These are phyloP conservation scores for Plasmodium fragile DNA, from an alignment of 169 alveolate species.

Conservation along the genomic window DNA sequence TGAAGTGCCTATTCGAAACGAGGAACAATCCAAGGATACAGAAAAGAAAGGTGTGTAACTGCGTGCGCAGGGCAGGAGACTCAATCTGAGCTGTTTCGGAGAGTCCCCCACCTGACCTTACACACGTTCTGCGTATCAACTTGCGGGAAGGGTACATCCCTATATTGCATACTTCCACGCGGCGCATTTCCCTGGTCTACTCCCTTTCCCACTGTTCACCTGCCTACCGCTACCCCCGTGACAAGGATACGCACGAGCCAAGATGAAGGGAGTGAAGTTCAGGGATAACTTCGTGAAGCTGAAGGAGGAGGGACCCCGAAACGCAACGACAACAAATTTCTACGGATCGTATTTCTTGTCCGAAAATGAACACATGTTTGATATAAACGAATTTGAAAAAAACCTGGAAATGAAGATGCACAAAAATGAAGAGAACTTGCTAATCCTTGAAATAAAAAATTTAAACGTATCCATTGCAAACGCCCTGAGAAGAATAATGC, in stretches of 20 bases:
- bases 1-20: neutral
- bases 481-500: conserved; percentile 95
- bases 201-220: neutral
- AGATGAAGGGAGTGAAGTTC: conserved; percentile 41
- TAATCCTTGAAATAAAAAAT: conserved; percentile 88
- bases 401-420: conserved; percentile 78
- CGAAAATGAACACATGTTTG: conserved; percentile 56
- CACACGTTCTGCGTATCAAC: neutral
- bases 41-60: neutral
- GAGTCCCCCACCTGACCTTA: neutral
- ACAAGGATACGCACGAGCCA: neutral
- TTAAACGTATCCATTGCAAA: conserved; percentile 95
- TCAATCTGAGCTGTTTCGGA: neutral
- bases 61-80: neutral
- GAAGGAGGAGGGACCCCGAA: conserved; percentile 62
- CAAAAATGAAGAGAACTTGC: conserved; percentile 77
- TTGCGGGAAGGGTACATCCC: neutral
- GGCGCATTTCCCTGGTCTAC: too few relatives aligned
- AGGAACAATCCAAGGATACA: neutral
- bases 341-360: conserved; percentile 58
- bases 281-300: conserved; percentile 38
- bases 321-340: conserved; percentile 69
- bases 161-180: neutral
- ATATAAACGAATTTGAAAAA: conserved; percentile 61
- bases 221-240: neutral